phyloP scores from a whole-genome alignment of 23 red algal species.

The Agarophyton chilense region DNA sequence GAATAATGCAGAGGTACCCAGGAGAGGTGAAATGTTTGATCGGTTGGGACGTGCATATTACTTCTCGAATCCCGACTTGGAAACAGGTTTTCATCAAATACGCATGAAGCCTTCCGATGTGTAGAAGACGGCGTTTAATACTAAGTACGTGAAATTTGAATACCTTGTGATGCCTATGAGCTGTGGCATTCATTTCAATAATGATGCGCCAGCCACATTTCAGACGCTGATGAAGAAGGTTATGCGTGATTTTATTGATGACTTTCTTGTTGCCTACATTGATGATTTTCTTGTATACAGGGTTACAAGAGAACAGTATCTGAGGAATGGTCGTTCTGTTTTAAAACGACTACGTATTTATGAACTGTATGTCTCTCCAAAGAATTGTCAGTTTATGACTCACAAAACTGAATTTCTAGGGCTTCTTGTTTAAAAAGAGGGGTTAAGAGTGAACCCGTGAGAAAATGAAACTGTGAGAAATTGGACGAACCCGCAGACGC shows the following conservation, averaged over 20 bases:
- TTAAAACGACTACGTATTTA: slow-evolving; percentile 2
- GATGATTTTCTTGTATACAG: slow-evolving; percentile 36
- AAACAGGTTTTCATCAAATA: slow-evolving; percentile 20
- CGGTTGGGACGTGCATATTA: too few relatives aligned
- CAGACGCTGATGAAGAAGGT: slow-evolving; percentile 2
- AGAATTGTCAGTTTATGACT: too few relatives aligned
- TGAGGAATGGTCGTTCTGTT: not conserved
- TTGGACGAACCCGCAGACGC: not conserved
- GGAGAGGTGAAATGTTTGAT: too few relatives aligned
- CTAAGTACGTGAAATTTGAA: not conserved
- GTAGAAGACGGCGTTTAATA: not conserved
- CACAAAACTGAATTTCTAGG: not conserved
- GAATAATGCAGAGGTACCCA: not conserved
- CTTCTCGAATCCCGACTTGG: too few relatives aligned
- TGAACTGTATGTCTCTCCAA: not conserved
- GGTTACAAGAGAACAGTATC: not conserved
- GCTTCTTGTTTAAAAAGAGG: not conserved
- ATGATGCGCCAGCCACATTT: slow-evolving; percentile 4
- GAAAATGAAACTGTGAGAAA: not conserved
- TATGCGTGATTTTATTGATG: not conserved
- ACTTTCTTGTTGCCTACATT: not conserved
- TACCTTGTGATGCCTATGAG: not conserved
- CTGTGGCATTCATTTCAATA: too few relatives aligned
- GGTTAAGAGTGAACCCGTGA: not conserved
- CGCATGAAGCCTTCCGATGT: not conserved